A percentile compares a stretch with the other conserved stretches of the same genome.
These are phyloP conservation scores for Mucor circinelloides DNA, from an alignment of 371 early-diverging fungal species.

Conservation along the genomic window DNA sequence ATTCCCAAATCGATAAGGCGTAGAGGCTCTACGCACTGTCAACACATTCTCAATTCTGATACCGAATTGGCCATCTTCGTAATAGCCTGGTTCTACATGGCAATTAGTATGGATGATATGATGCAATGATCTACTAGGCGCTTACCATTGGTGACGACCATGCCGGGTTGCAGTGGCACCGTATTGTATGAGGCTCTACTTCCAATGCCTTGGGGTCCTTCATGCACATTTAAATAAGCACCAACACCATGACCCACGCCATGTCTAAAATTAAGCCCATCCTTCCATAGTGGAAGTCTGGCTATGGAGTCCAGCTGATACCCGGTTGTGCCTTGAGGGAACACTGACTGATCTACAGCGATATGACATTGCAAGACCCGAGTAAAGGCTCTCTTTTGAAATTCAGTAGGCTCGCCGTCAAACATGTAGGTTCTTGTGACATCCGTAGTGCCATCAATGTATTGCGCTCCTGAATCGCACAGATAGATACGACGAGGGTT, in stretches of 20 bases:
- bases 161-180: slow-evolving; percentile 72
- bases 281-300: slow-evolving; percentile 87
- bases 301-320: slow-evolving; percentile 89
- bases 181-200: slow-evolving; percentile 70
- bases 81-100: slow-evolving; percentile 93
- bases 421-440: slow-evolving; percentile 96
- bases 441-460: slow-evolving; percentile 98
- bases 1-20: slow-evolving; percentile 76
- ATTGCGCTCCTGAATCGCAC: slow-evolving; percentile 99
- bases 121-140: neutral
- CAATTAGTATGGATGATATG: neutral
- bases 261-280: slow-evolving; percentile 95
- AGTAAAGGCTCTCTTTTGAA: slow-evolving; percentile 91
- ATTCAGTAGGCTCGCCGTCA: slow-evolving; percentile 76
- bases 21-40: slow-evolving; percentile 63
- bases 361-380: slow-evolving; percentile 97
- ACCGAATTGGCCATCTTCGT: slow-evolving; percentile 96
- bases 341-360: slow-evolving; percentile 81
- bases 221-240: slow-evolving; percentile 97
- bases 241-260: slow-evolving; percentile 99
- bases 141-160: slow-evolving; percentile 87
- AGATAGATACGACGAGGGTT: slow-evolving; percentile 79
- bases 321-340: slow-evolving; percentile 82
- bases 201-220: slow-evolving; percentile 96
- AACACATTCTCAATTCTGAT: slow-evolving; percentile 96